Base-by-base conservation (phyloP, 2,329 filamentous ascomycete genomes). In the Xylaria sp. region DNA sequence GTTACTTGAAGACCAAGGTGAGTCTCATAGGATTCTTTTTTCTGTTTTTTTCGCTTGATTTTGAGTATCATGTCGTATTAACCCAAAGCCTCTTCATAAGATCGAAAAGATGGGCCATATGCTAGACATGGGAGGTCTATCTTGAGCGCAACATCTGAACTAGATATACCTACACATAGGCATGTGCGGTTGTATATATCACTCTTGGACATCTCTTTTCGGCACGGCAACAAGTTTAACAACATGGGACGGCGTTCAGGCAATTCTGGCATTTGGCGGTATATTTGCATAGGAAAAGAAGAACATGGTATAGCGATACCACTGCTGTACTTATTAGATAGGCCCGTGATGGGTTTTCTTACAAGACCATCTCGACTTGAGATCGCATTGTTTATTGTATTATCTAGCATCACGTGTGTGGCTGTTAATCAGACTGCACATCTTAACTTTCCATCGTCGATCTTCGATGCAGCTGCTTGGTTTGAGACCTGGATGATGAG, bases 1-100 rank as follows among this genome's bases (percentile, higher is more conserved):
- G 90, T 5, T 99, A 99, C 78, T 78, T 99, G 64, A 90, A 89
- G 73, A 97, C 94, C 2, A 99, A 99, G 87, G 91, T 93, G 71
- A 72, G 84, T 8, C 37, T 13, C 75, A 57, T 55, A 10, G 30
- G 54, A n/a, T 30, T 23, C 34, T 10, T 19, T 11, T 19, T 10
- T 16, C 7, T 52, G 8, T 42, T 3, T 44, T 3, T 44, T 1
- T 19, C 37, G 16, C 13, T 46, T 23, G 11, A 2, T 13, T 34
- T 3, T 35, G 23, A 3, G 11, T 6, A 9, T 48, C 4, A 34
- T 30, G 13, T 65, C 63, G 47, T 34, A 37, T 54, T 59, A n/a
- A 61, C 57, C 19, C 19, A 9, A 23, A 51, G 23, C 11, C 23
- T 16, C n/a, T 13, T 44, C 8, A 18, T 6, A 61, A 92, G 89